Evolutionary conservation across 2,329 filamentous ascomycete genomes (phyloP), one percentile per base, ranked within the genome.

Genomic region (Talaromyces sp.): DNA sequence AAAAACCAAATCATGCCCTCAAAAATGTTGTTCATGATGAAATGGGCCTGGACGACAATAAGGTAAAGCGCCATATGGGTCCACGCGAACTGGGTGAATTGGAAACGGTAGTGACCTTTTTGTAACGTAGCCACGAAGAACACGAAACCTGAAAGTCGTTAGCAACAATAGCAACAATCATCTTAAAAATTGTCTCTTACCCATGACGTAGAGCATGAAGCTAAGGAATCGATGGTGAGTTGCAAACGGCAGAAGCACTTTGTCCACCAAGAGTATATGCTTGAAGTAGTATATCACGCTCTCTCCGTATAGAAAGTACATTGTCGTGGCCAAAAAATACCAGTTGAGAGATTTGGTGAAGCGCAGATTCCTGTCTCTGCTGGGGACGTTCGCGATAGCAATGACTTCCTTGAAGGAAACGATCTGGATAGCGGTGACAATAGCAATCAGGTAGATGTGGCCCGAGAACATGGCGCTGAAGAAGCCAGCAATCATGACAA

Each of bases 1-100:
- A 98, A 97, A 83, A 99, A 98, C 95, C 95, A 99, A 75, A 99
- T 96, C 90, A 99, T 92, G 80, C 95, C 95, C 80, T 99, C 95
- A 70, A 99, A 96, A 67, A 99, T 90, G 78, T 99, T 99, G 84
- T 99, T 99, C 91, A 99, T 98, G 80, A 98, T 92, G 76, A 99
- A 99, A 76, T 99, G 95, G 15, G 95, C 93, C 77, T 99, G 93
- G 6, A 96, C 93, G 44, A 98, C 93, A 70, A 99, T 97, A 71
- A 99, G 83, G 81, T 96, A 98, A 22, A 99, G 85, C 5, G 96
- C 95, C 93, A 99, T 98, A 76, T 99, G 95, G 15, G 95, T 98
- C 95, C 95, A 99, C 59, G 93, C 95, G 72, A 98, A 99, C 77
- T 99, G 95, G 65, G 93, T 96, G 79, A 99, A 99, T 78, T 99